These are phyloP conservation scores for Cladosporium sp. DNA, from an alignment of 2,329 filamentous ascomycete genomes.

Conservation along the genomic window DNA sequence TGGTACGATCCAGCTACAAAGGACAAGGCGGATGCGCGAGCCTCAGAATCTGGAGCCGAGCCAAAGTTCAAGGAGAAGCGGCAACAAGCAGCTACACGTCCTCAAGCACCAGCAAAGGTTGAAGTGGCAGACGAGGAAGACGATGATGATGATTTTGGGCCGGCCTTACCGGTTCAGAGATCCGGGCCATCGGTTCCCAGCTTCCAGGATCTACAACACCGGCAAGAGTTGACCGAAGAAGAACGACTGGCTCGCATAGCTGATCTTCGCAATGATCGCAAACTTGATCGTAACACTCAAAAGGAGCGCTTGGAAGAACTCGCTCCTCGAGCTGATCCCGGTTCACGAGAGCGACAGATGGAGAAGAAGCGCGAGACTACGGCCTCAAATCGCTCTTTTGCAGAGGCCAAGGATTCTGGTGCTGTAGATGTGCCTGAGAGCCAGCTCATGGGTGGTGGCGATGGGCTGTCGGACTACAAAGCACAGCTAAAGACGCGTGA, in stretches of 20 bases:
- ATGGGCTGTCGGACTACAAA: slow-evolving; percentile 63
- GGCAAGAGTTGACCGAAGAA: slow-evolving; percentile 49
- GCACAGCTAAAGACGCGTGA: slow-evolving; percentile 61
- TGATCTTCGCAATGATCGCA: slow-evolving; percentile 55
- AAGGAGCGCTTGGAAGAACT: slow-evolving; percentile 76
- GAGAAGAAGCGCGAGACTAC: slow-evolving; percentile 77
- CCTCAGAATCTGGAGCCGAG: neutral
- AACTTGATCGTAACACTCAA: slow-evolving; percentile 61
- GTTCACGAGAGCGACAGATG: slow-evolving; percentile 74
- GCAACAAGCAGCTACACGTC: neutral
- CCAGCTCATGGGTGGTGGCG: slow-evolving; percentile 73
- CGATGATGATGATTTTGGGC: slow-evolving; percentile 59
- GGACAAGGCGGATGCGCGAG: slow-evolving; percentile 42
- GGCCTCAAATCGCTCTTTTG: slow-evolving; percentile 69
- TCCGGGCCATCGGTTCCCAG: slow-evolving; percentile 63
- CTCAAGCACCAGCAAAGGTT: neutral
- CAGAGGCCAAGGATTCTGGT: slow-evolving; percentile 60
- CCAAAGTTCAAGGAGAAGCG: neutral
- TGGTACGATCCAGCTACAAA: slow-evolving; percentile 87
- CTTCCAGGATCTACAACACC: slow-evolving; percentile 67
- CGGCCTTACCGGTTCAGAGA: slow-evolving; percentile 38
- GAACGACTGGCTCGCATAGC: slow-evolving; percentile 42
- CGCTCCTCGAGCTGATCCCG: slow-evolving; percentile 74
- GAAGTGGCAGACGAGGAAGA: slow-evolving; percentile 30
- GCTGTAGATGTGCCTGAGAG: slow-evolving; percentile 63